Percentiles rank a stretch among this genome's conserved stretches.
Evolutionary conservation across 2,329 filamentous ascomycete species (phyloP).

Genomic region (Fusarium zealandicum): DNA sequence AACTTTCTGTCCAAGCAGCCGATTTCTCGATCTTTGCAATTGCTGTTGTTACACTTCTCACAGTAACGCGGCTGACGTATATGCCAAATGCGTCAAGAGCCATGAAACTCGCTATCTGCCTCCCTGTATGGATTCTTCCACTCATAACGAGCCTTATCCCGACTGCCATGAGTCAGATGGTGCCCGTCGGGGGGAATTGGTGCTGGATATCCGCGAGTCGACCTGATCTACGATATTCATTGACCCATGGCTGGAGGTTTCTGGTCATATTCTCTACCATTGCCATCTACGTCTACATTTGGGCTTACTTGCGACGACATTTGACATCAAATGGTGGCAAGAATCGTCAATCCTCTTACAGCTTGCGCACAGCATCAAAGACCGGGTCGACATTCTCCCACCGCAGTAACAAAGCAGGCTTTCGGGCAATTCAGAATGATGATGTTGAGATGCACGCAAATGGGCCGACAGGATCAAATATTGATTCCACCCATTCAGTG

Average conservation of each 20-base stretch:
- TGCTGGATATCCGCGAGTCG: not conserved
- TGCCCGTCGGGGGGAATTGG: slow-evolving; percentile 6
- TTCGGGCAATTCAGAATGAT: too few relatives aligned
- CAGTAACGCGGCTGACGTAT: not conserved
- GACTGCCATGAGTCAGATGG: not conserved
- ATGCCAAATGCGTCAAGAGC: too few relatives aligned
- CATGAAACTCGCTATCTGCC: too few relatives aligned
- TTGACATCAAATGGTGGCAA: too few relatives aligned
- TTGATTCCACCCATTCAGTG: too few relatives aligned
- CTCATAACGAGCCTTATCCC: not conserved
- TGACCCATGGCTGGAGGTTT: slow-evolving; percentile 3
- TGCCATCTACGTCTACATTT: not conserved
- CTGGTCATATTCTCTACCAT: not conserved
- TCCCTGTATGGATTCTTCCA: not conserved
- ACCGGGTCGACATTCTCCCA: too few relatives aligned
- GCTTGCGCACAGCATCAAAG: too few relatives aligned
- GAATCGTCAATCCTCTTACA: too few relatives aligned
- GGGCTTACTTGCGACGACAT: not conserved
- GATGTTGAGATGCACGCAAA: too few relatives aligned
- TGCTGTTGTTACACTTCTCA: not conserved
- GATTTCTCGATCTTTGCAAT: slow-evolving; percentile 5
- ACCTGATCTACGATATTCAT: not conserved
- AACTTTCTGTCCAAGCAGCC: slow-evolving; percentile 1
- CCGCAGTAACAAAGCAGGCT: too few relatives aligned
- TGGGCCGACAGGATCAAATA: too few relatives aligned